These are phyloP conservation scores for Trifolium fragiferum DNA, from an alignment of 306 rosid genomes.

Conservation along the genomic window DNA sequence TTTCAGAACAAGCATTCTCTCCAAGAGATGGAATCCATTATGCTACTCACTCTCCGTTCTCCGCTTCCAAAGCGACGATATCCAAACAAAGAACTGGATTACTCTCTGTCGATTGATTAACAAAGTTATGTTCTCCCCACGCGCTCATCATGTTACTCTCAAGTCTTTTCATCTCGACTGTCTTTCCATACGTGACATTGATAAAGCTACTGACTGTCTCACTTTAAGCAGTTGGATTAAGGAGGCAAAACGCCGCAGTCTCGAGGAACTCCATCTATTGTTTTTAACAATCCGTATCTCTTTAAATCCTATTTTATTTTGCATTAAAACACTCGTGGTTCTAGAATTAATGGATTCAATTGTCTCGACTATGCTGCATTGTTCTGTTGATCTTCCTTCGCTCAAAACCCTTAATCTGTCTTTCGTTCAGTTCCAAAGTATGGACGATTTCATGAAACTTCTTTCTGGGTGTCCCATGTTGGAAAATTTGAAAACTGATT, in stretches of 20 bases:
- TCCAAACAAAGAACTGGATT: too few species aligned
- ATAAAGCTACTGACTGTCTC: too few species aligned
- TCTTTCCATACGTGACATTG: too few species aligned
- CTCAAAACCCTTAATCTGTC: not conserved
- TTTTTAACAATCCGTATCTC: too few species aligned
- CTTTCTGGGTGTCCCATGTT: not conserved
- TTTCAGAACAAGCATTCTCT: not conserved
- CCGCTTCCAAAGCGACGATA: too few species aligned
- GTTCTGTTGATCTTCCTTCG: not conserved
- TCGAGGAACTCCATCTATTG: too few species aligned
- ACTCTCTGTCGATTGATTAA: too few species aligned
- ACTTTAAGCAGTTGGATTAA: too few species aligned
- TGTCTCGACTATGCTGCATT: too few species aligned
- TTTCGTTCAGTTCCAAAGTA: not conserved
- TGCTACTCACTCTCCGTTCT: not conserved
- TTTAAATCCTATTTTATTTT: too few species aligned
- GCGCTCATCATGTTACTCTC: not conserved
- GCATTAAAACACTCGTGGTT: not conserved
- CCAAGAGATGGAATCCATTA: not conserved
- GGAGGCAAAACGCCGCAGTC: not conserved
- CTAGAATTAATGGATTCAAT: too few species aligned
- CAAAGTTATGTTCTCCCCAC: not conserved
- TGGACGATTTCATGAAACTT: not conserved
- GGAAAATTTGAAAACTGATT: not conserved
- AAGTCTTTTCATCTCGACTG: not conserved